Conservation (phyloP, 129 eudicot genomes). For the Chrysanthemum seticuspe region DNA sequence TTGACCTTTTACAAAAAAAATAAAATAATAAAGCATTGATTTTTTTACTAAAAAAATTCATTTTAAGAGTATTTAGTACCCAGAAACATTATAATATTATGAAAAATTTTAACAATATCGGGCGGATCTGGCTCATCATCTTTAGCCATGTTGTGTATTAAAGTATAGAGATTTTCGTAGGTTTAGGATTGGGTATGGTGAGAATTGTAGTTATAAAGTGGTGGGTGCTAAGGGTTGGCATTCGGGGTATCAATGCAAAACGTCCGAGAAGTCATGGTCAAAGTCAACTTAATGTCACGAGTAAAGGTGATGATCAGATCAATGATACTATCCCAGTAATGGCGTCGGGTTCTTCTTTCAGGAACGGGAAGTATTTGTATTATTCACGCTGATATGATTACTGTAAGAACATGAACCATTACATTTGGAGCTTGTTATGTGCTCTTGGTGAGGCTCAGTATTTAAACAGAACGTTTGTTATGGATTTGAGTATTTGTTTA, state of each 20-base stretch:
- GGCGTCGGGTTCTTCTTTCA: slow-evolving; percentile 55
- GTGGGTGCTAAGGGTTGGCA: slow-evolving; percentile 82
- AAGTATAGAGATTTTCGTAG: slow-evolving; percentile 90
- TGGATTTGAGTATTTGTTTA: slow-evolving; percentile 84
- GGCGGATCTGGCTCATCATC: no score
- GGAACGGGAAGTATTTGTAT: slow-evolving; percentile 77
- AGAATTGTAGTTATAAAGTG: slow-evolving; percentile 77
- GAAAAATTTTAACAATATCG: no score
- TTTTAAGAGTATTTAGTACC: no score
- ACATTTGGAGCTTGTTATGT: slow-evolving; percentile 93
- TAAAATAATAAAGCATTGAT: no score
- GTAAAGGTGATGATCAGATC: slow-evolving; percentile 70
- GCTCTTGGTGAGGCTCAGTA: slow-evolving; percentile 93
- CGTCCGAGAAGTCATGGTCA: slow-evolving; percentile 35
- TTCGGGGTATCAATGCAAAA: slow-evolving; percentile 81
- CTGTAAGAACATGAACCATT: slow-evolving; percentile 94
- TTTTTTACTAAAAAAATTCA: no score
- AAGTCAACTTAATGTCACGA: slow-evolving; percentile 24
- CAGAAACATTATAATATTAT: no score
- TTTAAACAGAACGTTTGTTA: slow-evolving; percentile 85
- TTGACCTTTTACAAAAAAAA: no score
- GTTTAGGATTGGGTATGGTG: slow-evolving; percentile 63
- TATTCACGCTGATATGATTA: slow-evolving; percentile 93
- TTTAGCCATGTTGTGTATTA: no score
- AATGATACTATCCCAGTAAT: slow-evolving; percentile 80